A percentile compares a stretch with the other conserved stretches of the same genome.
These are phyloP conservation scores for Phytophthora crassamura DNA, from an alignment of 352 stramenopile species.

Conservation along the genomic window DNA sequence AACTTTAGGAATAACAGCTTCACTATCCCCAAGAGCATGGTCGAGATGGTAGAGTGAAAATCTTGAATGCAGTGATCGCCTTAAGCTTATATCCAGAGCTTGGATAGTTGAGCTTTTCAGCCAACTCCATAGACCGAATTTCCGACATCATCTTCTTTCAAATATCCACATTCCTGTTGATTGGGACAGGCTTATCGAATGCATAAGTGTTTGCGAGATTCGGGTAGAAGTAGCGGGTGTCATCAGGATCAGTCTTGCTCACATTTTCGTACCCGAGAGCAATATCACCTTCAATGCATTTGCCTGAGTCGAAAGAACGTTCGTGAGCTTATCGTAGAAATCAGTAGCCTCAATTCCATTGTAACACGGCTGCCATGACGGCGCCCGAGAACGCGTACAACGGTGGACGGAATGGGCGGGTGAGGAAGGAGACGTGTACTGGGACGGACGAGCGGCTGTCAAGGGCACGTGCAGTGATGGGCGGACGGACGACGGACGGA, in stretches of 20 bases:
- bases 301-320: constrained; percentile 2
- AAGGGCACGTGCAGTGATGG: no score
- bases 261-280: constrained; percentile 4
- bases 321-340: constrained; percentile 15
- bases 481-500: no score
- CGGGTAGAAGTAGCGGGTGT: no score
- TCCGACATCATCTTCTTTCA: constrained; percentile 1
- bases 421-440: no score
- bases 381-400: no score
- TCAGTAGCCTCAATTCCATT: neutral
- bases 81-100: constrained; percentile 10
- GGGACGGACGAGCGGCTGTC: no score
- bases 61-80: constrained; percentile 18
- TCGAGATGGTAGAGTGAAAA: constrained; percentile 21
- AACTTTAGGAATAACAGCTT: constrained; percentile 9
- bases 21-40: constrained; percentile 19
- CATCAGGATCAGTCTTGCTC: constrained; percentile 2
- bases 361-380: no score
- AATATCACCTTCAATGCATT: constrained; percentile 4
- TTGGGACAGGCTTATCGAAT: constrained; percentile 19
- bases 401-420: no score
- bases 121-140: constrained; percentile 15
- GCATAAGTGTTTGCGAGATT: constrained; percentile 10
- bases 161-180: constrained; percentile 18
- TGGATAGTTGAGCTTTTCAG: constrained; percentile 11